A percentile compares a stretch with the other conserved stretches of the same genome.
Evolutionary conservation across 2,329 filamentous ascomycete genomes (phyloP).

Genomic region (Pseudocercospora fijiensis): DNA sequence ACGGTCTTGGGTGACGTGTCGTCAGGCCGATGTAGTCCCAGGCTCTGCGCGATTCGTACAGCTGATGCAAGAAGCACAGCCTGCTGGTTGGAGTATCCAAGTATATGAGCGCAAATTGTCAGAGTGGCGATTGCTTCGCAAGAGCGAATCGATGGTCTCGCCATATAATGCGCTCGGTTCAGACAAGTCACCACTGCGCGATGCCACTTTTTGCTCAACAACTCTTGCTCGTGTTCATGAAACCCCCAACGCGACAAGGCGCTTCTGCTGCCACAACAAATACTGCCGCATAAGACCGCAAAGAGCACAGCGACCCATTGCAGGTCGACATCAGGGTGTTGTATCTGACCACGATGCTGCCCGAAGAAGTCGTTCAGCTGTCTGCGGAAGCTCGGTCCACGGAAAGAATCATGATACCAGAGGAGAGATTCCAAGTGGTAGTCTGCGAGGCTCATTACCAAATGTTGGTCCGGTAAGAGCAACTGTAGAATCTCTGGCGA

Average conservation of each 20-base stretch:
- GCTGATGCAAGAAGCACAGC: constrained; percentile 18
- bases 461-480: constrained; percentile 8
- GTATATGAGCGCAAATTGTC: constrained; percentile 19
- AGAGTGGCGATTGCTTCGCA: constrained; percentile 17
- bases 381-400: constrained; percentile 8
- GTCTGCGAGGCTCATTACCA: constrained; percentile 8
- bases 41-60: constrained; percentile 14
- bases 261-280: constrained; percentile 11
- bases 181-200: constrained; percentile 12
- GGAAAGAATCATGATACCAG: constrained; percentile 18
- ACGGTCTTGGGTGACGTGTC: background rate
- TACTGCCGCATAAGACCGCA: constrained; percentile 12
- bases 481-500: constrained; percentile 6
- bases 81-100: constrained; percentile 19
- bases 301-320: constrained; percentile 17
- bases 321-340: constrained; percentile 1
- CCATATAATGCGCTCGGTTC: constrained; percentile 9
- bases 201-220: constrained; percentile 12
- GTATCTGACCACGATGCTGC: background rate
- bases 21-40: constrained; percentile 7
- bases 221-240: constrained; percentile 1
- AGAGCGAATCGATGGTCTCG: constrained; percentile 8
- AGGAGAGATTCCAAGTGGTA: constrained; percentile 17
- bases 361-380: constrained; percentile 9
- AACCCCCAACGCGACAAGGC: constrained; percentile 8